Evolutionary conservation across 257 asterid genomes (phyloP).

Genomic region (Solanum corneliomulleri): DNA sequence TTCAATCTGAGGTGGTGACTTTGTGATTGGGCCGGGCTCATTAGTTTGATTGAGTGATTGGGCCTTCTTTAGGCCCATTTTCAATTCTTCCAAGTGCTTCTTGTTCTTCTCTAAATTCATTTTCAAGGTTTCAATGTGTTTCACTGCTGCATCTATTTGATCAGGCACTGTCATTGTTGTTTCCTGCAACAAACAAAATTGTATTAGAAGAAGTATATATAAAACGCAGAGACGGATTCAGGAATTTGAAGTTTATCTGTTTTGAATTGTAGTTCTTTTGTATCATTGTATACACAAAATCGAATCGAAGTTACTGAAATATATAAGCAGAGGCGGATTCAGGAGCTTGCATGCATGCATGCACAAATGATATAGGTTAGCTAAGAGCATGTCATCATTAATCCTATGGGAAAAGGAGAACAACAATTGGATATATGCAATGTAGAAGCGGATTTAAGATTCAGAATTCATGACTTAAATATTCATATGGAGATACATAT

Average conservation of each 20-base stretch:
- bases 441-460: neutral
- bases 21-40: neutral
- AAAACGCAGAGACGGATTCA: neutral
- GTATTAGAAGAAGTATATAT: neutral
- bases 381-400: neutral
- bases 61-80: neutral
- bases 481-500: neutral
- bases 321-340: neutral
- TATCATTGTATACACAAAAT: neutral
- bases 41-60: neutral
- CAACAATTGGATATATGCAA: neutral
- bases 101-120: conserved; percentile 18
- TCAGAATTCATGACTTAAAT: neutral
- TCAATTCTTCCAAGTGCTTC: conserved; percentile 16
- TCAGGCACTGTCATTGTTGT: conserved; percentile 27
- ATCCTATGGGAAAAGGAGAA: neutral
- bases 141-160: conserved; percentile 31
- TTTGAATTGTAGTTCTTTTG: neutral
- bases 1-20: conserved; percentile 12
- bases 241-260: neutral
- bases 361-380: neutral
- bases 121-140: conserved; percentile 17
- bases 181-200: conserved; percentile 8
- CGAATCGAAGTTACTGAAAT: neutral
- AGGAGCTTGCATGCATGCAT: neutral